These are phyloP conservation scores for Leishmania aethiopica DNA, from an alignment of 208 protist genomes.

Conservation along the genomic window DNA sequence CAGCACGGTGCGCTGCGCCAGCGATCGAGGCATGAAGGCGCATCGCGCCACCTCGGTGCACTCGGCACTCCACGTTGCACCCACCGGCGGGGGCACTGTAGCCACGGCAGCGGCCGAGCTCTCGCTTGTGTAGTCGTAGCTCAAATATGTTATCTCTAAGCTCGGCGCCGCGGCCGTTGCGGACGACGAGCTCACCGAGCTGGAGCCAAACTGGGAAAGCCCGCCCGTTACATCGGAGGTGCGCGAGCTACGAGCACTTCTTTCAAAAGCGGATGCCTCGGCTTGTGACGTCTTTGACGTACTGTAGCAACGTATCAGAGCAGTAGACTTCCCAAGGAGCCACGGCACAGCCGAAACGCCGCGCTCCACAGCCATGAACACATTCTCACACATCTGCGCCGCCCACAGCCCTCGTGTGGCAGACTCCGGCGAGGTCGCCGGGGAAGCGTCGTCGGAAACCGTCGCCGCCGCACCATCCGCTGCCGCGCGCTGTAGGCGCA, in stretches of 20 bases:
- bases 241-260: not conserved
- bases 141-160: not conserved
- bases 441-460: not conserved
- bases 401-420: not conserved
- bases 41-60: conserved; percentile 35
- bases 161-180: not conserved
- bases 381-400: conserved; percentile 13
- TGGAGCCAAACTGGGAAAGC: not conserved
- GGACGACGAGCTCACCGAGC: not conserved
- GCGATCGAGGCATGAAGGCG: conserved; percentile 31
- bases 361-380: conserved; percentile 15
- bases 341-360: conserved; percentile 23
- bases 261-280: not conserved
- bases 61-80: conserved; percentile 24
- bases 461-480: not conserved
- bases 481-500: conserved; percentile 16
- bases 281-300: not conserved
- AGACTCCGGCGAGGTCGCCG: not conserved
- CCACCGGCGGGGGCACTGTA: not conserved
- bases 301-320: conserved; percentile 12
- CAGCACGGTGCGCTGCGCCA: conserved; percentile 26
- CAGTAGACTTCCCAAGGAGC: conserved; percentile 23
- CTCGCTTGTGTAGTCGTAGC: not conserved
- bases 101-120: not conserved
- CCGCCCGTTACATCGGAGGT: not conserved